phyloP scores from a whole-genome alignment of 2,329 filamentous ascomycete genomes.

The Chaetomium sp. region DNA sequence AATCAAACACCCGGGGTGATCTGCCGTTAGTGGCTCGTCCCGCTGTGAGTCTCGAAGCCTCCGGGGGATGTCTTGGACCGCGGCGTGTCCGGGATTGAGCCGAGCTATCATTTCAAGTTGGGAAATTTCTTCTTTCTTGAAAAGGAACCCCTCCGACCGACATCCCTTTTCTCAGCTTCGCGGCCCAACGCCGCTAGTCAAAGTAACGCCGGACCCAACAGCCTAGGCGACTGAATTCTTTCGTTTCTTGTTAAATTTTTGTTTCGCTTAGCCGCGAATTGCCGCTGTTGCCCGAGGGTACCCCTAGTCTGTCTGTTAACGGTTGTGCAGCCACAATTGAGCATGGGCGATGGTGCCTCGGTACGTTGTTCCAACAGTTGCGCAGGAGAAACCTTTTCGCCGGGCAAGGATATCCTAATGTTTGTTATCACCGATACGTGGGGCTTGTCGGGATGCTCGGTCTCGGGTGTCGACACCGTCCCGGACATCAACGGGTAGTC shows the following conservation, averaged over 20 bases:
- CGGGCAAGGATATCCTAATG: no score
- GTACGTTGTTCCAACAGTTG: neutral
- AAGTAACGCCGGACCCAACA: no score
- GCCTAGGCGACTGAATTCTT: neutral
- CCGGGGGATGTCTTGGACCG: neutral
- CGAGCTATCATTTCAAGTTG: neutral
- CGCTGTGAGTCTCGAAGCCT: neutral
- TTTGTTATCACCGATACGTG: no score
- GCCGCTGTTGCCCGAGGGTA: constrained; percentile 8
- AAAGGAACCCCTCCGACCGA: neutral
- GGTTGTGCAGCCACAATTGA: neutral
- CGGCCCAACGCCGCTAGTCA: constrained; percentile 4
- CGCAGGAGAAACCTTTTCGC: neutral
- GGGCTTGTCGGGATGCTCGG: no score
- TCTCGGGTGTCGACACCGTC: no score
- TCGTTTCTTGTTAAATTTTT: neutral
- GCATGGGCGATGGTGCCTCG: constrained; percentile 1
- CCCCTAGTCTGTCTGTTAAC: neutral
- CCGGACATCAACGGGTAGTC: no score
- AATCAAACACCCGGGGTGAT: constrained; percentile 1
- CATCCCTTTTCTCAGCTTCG: neutral
- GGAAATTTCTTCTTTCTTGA: constrained; percentile 8
- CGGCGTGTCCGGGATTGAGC: neutral
- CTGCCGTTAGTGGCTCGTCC: neutral
- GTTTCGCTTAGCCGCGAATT: constrained; percentile 5